phyloP scores from a whole-genome alignment of 345 rosid species.

The Pistacia integerrima region DNA sequence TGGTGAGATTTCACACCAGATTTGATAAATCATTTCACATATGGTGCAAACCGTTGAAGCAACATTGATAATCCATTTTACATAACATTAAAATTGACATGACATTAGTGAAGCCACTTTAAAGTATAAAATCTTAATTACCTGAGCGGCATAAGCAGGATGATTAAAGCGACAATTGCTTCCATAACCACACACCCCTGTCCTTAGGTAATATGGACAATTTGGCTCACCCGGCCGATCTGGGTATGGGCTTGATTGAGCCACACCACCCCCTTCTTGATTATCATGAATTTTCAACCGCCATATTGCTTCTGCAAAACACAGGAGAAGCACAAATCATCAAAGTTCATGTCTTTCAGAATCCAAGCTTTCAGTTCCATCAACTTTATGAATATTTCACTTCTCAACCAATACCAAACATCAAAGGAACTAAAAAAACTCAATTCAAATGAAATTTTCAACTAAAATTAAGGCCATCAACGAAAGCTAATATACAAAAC shows the following conservation, averaged over 20 bases:
- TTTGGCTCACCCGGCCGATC: conserved; percentile 80
- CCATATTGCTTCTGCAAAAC: conserved; percentile 46
- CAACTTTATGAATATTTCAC: neutral
- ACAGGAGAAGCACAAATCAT: neutral
- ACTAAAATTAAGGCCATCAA: neutral
- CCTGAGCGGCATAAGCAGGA: conserved; percentile 61
- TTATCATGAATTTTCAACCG: conserved; percentile 59
- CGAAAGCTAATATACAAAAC: neutral
- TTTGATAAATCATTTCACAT: neutral
- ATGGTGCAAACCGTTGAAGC: neutral
- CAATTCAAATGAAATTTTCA: neutral
- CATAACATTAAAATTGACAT: neutral
- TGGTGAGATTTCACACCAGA: neutral
- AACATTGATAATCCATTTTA: neutral
- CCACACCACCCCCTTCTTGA: conserved; percentile 39
- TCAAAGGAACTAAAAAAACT: neutral
- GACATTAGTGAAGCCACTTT: neutral
- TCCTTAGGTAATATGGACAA: conserved; percentile 64
- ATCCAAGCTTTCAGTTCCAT: neutral
- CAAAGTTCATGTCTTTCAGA: neutral
- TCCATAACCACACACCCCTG: conserved; percentile 77
- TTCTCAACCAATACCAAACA: neutral
- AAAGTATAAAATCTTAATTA: conserved; percentile 15
- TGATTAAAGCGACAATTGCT: conserved; percentile 71
- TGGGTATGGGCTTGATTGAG: conserved; percentile 54